Percentiles rank a stretch among this genome's conserved stretches.
Conservation (phyloP, 1,284 basidiomycete genomes). For the Cutaneotrichosporon sp. region DNA sequence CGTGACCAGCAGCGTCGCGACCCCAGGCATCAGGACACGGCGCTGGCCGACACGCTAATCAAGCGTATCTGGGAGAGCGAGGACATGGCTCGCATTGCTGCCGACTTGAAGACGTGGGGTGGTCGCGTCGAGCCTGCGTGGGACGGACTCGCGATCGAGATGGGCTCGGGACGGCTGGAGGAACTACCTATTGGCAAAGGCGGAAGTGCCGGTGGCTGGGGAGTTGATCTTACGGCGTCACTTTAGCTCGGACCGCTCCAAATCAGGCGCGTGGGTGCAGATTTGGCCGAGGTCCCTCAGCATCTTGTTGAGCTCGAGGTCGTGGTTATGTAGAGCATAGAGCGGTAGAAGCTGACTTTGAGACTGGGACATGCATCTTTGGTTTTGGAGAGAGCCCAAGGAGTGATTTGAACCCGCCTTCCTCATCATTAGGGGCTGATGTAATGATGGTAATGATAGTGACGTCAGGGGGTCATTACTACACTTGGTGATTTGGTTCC, state of each 20-base stretch:
- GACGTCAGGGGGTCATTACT: constrained; percentile 4
- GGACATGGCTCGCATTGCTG: constrained; percentile 17
- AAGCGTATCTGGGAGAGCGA: constrained; percentile 19
- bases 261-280: constrained; percentile 2
- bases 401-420: neutral
- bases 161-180: constrained; percentile 13
- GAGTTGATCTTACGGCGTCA: neutral
- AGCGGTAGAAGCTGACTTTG: neutral
- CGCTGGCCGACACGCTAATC: constrained; percentile 20
- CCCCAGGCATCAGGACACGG: constrained; percentile 16
- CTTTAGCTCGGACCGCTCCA: neutral
- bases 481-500: neutral
- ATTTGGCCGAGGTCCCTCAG: neutral
- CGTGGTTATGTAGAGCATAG: neutral
- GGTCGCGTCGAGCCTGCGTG: constrained; percentile 43
- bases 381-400: neutral
- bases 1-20: constrained; percentile 16
- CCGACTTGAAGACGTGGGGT: constrained; percentile 19
- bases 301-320: too few relatives aligned
- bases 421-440: neutral
- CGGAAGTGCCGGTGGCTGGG: constrained; percentile 10
- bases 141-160: constrained; percentile 43
- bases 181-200: constrained; percentile 19
- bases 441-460: neutral
- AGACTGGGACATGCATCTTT: neutral